These are phyloP conservation scores for Globomyces pollinis-pini DNA, from an alignment of 192 early-diverging fungal species.

Conservation along the genomic window DNA sequence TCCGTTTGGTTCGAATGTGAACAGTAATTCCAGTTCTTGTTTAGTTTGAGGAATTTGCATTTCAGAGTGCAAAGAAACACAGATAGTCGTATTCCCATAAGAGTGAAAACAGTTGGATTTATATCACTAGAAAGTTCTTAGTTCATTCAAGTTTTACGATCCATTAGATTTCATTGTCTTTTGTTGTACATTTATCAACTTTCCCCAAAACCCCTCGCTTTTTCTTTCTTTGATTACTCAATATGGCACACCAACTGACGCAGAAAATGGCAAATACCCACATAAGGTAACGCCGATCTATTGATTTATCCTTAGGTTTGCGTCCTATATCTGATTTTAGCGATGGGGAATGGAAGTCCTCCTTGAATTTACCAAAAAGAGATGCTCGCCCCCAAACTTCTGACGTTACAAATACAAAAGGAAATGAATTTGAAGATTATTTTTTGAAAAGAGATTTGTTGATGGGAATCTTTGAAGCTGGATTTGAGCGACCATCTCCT, in stretches of 20 bases:
- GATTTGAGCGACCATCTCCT: slow-evolving; percentile 94
- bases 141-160: too few species aligned
- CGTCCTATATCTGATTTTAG: background rate
- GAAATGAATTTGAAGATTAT: slow-evolving; percentile 99
- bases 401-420: slow-evolving; percentile 96
- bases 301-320: background rate
- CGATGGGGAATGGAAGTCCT: slow-evolving; percentile 27
- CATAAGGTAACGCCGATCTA: slow-evolving; percentile 21
- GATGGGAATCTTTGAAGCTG: slow-evolving; percentile 99
- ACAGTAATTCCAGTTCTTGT: too few species aligned
- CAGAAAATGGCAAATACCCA: slow-evolving; percentile 33
- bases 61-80: too few species aligned
- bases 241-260: slow-evolving; percentile 26
- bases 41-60: too few species aligned
- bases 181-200: too few species aligned
- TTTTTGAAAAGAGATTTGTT: slow-evolving; percentile 91
- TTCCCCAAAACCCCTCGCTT: too few species aligned
- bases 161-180: too few species aligned
- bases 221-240: background rate
- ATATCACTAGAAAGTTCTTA: too few species aligned
- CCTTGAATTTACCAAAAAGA: slow-evolving; percentile 66
- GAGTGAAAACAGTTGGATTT: too few species aligned
- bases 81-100: too few species aligned
- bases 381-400: slow-evolving; percentile 92
- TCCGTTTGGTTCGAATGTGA: too few species aligned